Conservation (phyloP, 371 early-diverging fungal genomes). For the Dichotomocladium elegans region DNA sequence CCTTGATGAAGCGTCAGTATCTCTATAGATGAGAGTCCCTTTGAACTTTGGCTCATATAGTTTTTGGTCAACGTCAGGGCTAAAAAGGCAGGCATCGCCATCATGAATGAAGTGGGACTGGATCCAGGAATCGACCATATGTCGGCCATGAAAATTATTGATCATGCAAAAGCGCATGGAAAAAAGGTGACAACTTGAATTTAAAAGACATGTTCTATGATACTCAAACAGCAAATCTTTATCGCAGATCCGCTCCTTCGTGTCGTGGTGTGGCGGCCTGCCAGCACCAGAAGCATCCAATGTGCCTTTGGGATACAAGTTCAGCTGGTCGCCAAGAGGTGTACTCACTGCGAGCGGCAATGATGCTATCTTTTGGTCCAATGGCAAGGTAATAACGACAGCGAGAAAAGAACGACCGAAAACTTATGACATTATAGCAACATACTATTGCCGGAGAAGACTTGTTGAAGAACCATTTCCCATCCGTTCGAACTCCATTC, state of each 20-base stretch:
- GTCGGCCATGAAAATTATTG: constrained; percentile 95
- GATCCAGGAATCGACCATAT: constrained; percentile 98
- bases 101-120: constrained; percentile 96
- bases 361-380: constrained; percentile 74
- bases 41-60: too few species aligned
- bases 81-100: constrained; percentile 75
- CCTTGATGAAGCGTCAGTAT: constrained; percentile 58
- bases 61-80: constrained; percentile 72
- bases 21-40: neutral
- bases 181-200: constrained; percentile 46
- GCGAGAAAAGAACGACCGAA: neutral
- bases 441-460: constrained; percentile 69
- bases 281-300: constrained; percentile 88
- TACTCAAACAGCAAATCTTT: neutral
- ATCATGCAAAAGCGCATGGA: constrained; percentile 66
- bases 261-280: constrained; percentile 89
- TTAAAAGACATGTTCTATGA: neutral
- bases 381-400: constrained; percentile 67
- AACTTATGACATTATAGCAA: constrained; percentile 4
- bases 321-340: constrained; percentile 86
- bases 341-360: constrained; percentile 83
- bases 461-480: constrained; percentile 62
- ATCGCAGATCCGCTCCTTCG: constrained; percentile 66
- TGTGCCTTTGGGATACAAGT: constrained; percentile 89
- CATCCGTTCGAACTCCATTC: constrained; percentile 62